Percentiles rank a stretch among this genome's conserved stretches.
Conservation (phyloP, 305 asterid genomes). For the Solanum hybrid region DNA sequence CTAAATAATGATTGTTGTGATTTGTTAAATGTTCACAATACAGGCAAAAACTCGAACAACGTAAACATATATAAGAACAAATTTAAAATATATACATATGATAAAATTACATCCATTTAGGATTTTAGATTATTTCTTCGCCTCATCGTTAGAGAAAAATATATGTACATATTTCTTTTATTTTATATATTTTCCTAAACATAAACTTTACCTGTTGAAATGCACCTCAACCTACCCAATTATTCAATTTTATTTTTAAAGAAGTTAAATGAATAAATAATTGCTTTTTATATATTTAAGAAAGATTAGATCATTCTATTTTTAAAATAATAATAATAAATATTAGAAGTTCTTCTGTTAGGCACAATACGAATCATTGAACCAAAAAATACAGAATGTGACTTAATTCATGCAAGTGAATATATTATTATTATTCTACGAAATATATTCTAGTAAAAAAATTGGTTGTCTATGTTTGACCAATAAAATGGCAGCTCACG, state of each 20-base stretch:
- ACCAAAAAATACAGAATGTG: not conserved
- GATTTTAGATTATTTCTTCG: not conserved
- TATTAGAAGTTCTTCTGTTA: not conserved
- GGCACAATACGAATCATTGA: not conserved
- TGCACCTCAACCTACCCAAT: not conserved
- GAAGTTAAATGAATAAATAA: not conserved
- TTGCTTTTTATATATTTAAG: not conserved
- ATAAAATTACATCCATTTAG: too few relatives aligned
- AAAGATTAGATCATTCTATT: not conserved
- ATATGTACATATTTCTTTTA: not conserved
- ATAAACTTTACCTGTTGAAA: not conserved
- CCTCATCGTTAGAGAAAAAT: not conserved
- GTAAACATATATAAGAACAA: not conserved
- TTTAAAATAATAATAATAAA: not conserved
- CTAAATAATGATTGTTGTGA: not conserved
- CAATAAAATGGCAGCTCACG: not conserved
- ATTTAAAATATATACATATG: too few relatives aligned
- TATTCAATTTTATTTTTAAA: not conserved
- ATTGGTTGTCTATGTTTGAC: not conserved
- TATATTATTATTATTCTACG: not conserved
- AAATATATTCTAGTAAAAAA: not conserved
- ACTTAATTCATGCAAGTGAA: not conserved
- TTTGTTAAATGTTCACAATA: not conserved
- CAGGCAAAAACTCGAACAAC: not conserved
- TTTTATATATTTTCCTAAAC: not conserved